Base-by-base conservation (phyloP, 306 rosid species). In the Macrotyloma uniflorum region DNA sequence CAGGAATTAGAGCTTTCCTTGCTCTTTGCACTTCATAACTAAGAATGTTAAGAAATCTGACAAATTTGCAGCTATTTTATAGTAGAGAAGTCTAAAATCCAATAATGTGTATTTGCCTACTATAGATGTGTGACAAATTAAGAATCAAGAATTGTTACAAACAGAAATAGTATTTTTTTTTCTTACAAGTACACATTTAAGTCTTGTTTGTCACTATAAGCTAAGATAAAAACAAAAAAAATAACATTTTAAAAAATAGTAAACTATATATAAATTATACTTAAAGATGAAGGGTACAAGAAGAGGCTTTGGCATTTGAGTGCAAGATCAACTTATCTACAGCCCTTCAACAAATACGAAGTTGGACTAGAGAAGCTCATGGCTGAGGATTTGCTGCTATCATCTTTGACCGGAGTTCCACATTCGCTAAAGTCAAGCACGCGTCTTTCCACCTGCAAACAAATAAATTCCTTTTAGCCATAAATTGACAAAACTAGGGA, bases 391-490 rank as follows among this genome's bases (percentile, higher is more conserved):
- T 87, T 96, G 40, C 85, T 83, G 14, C 68, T 72, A 8, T 90
- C 96, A 67, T 79, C 93, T 82, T 86, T 90, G 42, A 82, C 90
- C 1, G 98, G 98, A 24, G 94, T 81, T 74, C 83, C 99, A 54
- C 99, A 96, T 83, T 93, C 99, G 30, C 98, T 93, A 15, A 96
- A 96, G 87, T 96, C 99, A 20, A 96, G 98, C 33, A 77, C 78
- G 10, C 99, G 91, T 50, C 98, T 79, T 82, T 96, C 97, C 36
- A 88, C 83, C 99, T 96, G 85, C 78, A 79, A 63, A 47, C 66
- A 79, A 2, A 49, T 22, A 15, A 47, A 63, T 8, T 62, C 23
- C 2, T 22, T 70, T 64, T 65, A 7, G 50, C 66, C 65, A 65
- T 33, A 69, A 43, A 58, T 35, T 26, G 63, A 12, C 23, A 28